phyloP scores from a whole-genome alignment of 176 grass and related monocot genomes.

The Ananas comosus region DNA sequence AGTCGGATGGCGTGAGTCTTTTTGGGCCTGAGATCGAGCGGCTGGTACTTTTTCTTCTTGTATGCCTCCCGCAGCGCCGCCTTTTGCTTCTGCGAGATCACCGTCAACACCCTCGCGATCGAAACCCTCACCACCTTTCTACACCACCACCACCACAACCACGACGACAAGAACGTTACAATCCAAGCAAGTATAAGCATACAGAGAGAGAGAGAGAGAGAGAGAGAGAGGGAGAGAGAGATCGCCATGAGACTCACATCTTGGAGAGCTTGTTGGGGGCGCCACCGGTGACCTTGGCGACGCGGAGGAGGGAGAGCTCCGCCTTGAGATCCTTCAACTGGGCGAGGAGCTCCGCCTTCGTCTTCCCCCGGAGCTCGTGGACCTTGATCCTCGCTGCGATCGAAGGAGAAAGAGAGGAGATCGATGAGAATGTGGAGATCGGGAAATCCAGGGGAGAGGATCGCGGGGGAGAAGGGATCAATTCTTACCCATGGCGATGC shows the following conservation, averaged over 20 bases:
- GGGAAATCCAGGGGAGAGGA: neutral
- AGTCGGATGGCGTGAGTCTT: constrained; percentile 83
- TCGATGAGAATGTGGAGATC: neutral
- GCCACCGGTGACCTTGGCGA: constrained; percentile 88
- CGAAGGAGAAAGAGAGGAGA: neutral
- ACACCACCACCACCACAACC: neutral
- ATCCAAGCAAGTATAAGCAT: no score
- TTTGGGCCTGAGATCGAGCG: constrained; percentile 75
- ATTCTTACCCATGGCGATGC: neutral
- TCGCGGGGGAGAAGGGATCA: neutral
- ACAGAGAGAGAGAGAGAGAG: no score
- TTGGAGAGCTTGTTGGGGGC: constrained; percentile 95
- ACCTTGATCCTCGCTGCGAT: constrained; percentile 70
- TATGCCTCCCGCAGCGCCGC: constrained; percentile 59
- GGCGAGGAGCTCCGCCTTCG: constrained; percentile 45
- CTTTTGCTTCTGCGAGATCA: constrained; percentile 86
- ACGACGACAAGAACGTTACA: neutral
- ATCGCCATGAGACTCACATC: constrained; percentile 26
- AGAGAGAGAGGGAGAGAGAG: neutral
- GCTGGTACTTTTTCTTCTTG: constrained; percentile 65
- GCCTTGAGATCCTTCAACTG: constrained; percentile 78
- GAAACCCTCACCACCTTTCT: constrained; percentile 81
- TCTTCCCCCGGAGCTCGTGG: constrained; percentile 75
- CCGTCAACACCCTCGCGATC: constrained; percentile 60
- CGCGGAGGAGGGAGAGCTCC: constrained; percentile 85